These are phyloP conservation scores for Desmodesmus armatus DNA, from an alignment of 139 green algal genomes.

Conservation along the genomic window DNA sequence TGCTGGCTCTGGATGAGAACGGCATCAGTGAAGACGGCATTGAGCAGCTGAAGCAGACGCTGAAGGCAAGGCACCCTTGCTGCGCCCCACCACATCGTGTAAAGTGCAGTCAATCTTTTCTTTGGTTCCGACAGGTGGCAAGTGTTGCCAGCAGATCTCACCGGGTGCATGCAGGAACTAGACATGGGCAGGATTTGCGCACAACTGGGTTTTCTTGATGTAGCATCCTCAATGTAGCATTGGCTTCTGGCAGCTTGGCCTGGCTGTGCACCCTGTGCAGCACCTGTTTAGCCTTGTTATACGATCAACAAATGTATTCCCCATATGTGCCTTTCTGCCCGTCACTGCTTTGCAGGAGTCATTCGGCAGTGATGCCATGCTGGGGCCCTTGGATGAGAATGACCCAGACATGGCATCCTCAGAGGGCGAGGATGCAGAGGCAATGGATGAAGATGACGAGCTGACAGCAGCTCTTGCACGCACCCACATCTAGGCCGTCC, in stretches of 20 bases:
- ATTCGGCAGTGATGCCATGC: constrained; percentile 52
- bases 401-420: constrained; percentile 51
- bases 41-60: constrained; percentile 53
- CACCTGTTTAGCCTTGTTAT: no score
- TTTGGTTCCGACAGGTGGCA: no score
- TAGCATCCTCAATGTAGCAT: no score
- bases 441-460: constrained; percentile 22
- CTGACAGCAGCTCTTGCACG: constrained; percentile 31
- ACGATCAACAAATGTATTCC: no score
- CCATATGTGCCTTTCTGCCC: background rate
- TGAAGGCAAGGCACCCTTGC: constrained; percentile 38
- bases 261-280: no score
- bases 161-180: no score
- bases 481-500: background rate
- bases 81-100: no score
- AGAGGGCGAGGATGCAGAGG: constrained; percentile 45
- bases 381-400: constrained; percentile 60
- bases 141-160: no score
- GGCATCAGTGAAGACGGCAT: constrained; percentile 76
- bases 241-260: no score
- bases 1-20: constrained; percentile 87
- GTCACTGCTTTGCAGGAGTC: background rate
- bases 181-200: no score
- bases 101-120: no score
- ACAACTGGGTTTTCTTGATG: no score